Base-by-base conservation (phyloP, 2,329 filamentous ascomycete species). In the Chaetomium sp. region DNA sequence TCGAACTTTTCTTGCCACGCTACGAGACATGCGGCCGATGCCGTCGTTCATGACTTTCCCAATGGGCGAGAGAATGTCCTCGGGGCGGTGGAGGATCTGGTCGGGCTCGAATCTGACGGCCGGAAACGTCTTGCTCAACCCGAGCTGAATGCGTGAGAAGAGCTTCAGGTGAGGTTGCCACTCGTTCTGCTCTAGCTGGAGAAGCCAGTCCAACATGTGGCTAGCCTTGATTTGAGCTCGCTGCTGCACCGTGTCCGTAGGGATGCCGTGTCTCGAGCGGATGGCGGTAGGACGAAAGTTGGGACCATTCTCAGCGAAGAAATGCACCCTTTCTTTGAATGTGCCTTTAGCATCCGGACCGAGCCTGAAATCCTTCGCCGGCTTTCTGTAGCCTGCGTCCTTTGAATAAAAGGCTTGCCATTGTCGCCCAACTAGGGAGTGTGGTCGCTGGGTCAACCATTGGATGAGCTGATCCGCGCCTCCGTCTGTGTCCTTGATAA, bases 21-120 rank as follows among this genome's bases (percentile, higher is more conserved):
- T 82, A 4, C 80, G 78, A 0, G 90, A 93, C 69, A 93, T 88
- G 2, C 77, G 77, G 0, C 82, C 85, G 53, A 91, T 89, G 0
- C 91, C 87, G 62, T 90, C 87, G 54, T 88, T 89, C 86, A 90
- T 89, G 0, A 84, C 80, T 8, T 80, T 76, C 0, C 71, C 68
- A 1, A 65, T 73, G 0, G 76, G 76, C 0, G 82, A 83, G 0
- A 73, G 50, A 2, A 84, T 69, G 67, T 84, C 80, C 0, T 69
- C 4, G 4, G 66, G 4, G 8, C 68, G 69, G 38, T 79, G 74
- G 23, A 68, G 70, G 45, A 89, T 85, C 63, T 87, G 81, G 0
- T 75, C 27, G 0, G 71, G 73, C 7, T 81, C 73, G 1, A 89
- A 75, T 0, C 80, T 71, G 0, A 85, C 64, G 0, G 82, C 80